Evolutionary conservation across 495 filamentous ascomycete genomes (phyloP), one percentile per base, ranked within the genome.

Genomic region (Opeltia flavorubescens): DNA sequence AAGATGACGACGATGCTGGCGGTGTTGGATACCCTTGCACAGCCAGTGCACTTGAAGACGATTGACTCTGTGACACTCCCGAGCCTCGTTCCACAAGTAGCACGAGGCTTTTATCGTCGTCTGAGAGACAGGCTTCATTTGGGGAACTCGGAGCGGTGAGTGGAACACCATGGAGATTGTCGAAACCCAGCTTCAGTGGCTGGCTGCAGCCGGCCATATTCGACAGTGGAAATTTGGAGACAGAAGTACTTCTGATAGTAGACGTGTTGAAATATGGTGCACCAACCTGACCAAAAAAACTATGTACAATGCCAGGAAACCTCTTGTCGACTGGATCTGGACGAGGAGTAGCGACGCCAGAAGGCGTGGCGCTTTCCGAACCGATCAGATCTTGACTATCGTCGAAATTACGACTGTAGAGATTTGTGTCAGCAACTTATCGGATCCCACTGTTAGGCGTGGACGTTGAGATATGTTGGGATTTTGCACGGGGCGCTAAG

Each of bases 211-310:
- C 29, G 12, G 38, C 45, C 38, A 44, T 56, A 49, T 64, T 52
- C 64, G 52, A 38, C 53, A 69, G 51, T 64, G 59, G 49, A 59
- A 55, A 58, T 66, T 67, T 50, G 49, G 25, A 23, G 34, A 34
- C 36, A 43, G 43, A 23, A 43, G 21, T 30, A 43, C 11, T 39
- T 39, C 27, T 31, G 71, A 67, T 67, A 72, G 51, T 62, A 56
- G 64, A 62, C 65, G 59, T 65, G 63, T 64, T 65, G 67, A 65
- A 68, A 67, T 64, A 72, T 57, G 61, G 69, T 67, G 63, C 72
- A 94, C 88, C 76, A 89, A 95, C 89, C 88, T 95, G 89, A 68
- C 83, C 83, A 75, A 91, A 94, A 72, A 86, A 94, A 71, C 80
- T 88, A 60, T 74, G 69, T 72, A 86, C 79, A 63, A 94, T 86